Percentiles rank a stretch among this genome's conserved stretches.
Conservation (phyloP, 176 grass and related monocot genomes). For the Juncus effusus region DNA sequence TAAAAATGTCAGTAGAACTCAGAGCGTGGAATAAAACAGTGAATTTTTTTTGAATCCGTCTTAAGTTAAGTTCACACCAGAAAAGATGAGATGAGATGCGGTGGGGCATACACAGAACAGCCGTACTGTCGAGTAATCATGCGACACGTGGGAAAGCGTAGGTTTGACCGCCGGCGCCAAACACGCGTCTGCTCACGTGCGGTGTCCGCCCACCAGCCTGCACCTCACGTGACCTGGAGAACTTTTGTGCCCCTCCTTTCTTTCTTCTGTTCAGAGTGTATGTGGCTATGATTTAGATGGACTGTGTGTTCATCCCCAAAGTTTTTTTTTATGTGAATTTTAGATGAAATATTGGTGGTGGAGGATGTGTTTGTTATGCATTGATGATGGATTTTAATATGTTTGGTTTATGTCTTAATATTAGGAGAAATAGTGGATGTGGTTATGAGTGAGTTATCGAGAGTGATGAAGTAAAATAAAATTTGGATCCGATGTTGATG, state of each 20-base stretch:
- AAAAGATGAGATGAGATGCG: not conserved
- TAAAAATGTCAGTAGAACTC: too few species aligned
- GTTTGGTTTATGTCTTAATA: too few species aligned
- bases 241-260: not conserved
- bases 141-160: not conserved
- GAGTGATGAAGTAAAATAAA: too few species aligned
- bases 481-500: too few species aligned
- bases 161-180: constrained; percentile 25
- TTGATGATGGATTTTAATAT: too few species aligned
- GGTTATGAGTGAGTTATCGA: too few species aligned
- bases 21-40: not conserved
- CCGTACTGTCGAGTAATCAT: too few species aligned
- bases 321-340: too few species aligned
- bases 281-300: not conserved
- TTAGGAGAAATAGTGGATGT: too few species aligned
- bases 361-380: too few species aligned
- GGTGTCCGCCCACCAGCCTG: constrained; percentile 12
- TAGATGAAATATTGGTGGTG: too few species aligned
- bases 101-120: not conserved
- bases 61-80: too few species aligned
- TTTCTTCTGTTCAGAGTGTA: not conserved
- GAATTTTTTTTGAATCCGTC: not conserved
- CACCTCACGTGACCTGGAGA: constrained; percentile 5
- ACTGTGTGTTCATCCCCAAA: not conserved
- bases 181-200: not conserved